Evolutionary conservation across 2,329 filamentous ascomycete species (phyloP).

Genomic region (Talaromyces islandicus): DNA sequence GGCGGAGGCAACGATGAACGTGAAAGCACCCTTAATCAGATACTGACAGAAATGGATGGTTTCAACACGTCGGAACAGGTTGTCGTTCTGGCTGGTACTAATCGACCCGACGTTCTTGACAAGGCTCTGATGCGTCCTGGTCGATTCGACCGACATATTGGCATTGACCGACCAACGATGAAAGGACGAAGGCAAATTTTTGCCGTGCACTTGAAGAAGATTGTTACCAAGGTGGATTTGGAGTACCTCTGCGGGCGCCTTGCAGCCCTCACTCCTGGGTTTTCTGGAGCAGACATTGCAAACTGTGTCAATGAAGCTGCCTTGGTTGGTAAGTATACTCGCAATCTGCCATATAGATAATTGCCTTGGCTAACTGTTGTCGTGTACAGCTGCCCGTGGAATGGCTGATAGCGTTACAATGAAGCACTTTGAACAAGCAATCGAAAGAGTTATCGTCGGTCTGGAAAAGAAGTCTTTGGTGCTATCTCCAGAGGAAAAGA

Average conservation of each 20-base stretch:
- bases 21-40: slow-evolving; percentile 95
- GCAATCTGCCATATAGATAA: neutral
- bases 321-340: slow-evolving; percentile 67
- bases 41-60: slow-evolving; percentile 97
- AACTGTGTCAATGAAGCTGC: slow-evolving; percentile 98
- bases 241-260: slow-evolving; percentile 84
- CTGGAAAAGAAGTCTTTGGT: slow-evolving; percentile 97
- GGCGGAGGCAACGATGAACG: slow-evolving; percentile 94
- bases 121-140: slow-evolving; percentile 94
- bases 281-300: slow-evolving; percentile 95
- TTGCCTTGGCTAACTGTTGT: slow-evolving; percentile 33
- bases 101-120: slow-evolving; percentile 89
- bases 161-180: slow-evolving; percentile 94
- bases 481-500: slow-evolving; percentile 88
- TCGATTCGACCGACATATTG: slow-evolving; percentile 93
- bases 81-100: slow-evolving; percentile 93
- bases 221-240: slow-evolving; percentile 84
- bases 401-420: slow-evolving; percentile 77
- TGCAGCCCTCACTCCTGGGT: slow-evolving; percentile 87
- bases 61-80: slow-evolving; percentile 97
- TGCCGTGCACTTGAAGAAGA: slow-evolving; percentile 87
- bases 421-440: slow-evolving; percentile 92
- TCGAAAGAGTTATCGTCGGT: slow-evolving; percentile 93
- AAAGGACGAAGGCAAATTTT: slow-evolving; percentile 95
- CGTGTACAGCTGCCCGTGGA: slow-evolving; percentile 65